A percentile compares a stretch with the other conserved stretches of the same genome.
phyloP scores from a whole-genome alignment of 2,329 filamentous ascomycete genomes.

The Emericellopsis cladophorae region DNA sequence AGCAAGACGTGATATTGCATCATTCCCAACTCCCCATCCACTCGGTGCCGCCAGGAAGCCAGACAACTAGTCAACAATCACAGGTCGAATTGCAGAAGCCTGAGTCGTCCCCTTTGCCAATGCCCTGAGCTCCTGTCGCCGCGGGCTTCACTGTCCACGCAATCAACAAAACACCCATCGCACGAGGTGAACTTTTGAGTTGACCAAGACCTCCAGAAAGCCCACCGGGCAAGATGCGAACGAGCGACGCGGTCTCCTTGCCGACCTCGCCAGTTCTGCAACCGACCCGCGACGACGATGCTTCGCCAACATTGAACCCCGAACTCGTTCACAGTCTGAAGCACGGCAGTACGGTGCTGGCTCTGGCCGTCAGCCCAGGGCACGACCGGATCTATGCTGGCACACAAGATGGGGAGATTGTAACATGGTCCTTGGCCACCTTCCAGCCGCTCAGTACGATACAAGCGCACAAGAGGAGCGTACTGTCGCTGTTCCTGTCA shows the following conservation, averaged over 20 bases:
- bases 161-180: no score
- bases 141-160: no score
- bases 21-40: no score
- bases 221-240: not conserved
- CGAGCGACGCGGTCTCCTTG: not conserved
- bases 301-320: conserved; percentile 23
- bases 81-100: no score
- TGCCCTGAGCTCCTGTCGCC: no score
- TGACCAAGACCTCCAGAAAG: not conserved
- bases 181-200: no score
- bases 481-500: conserved; percentile 74
- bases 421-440: conserved; percentile 80
- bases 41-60: no score
- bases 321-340: conserved; percentile 61
- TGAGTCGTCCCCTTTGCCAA: no score
- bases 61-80: no score
- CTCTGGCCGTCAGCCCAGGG: conserved; percentile 67
- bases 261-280: not conserved
- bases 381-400: conserved; percentile 79
- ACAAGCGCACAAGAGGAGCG: conserved; percentile 82
- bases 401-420: conserved; percentile 84
- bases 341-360: conserved; percentile 69
- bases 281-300: conserved; percentile 1
- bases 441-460: conserved; percentile 71
- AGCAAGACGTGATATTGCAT: no score